Evolutionary conservation across 768 basidiomycete genomes (phyloP).

Genomic region (Paxillus ammoniavirescens): DNA sequence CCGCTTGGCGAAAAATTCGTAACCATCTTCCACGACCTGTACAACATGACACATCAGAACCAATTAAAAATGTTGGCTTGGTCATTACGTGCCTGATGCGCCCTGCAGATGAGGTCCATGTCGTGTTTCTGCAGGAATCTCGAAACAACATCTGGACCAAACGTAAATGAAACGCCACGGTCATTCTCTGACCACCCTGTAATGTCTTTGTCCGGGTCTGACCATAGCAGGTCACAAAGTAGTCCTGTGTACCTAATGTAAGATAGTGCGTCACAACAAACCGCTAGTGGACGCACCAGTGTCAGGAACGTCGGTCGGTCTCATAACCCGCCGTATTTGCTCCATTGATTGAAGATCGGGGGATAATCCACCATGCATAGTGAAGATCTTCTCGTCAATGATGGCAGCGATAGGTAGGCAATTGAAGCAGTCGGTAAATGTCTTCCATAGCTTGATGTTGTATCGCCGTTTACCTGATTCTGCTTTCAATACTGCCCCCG

Average conservation of each 20-base stretch:
- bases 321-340: slow-evolving; percentile 98
- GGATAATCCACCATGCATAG: slow-evolving; percentile 97
- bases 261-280: slow-evolving; percentile 1
- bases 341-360: slow-evolving; percentile 99
- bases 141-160: slow-evolving; percentile 96
- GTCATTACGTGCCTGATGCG: slow-evolving; percentile 77
- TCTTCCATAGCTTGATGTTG: slow-evolving; percentile 99
- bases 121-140: slow-evolving; percentile 99
- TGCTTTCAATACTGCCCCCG: slow-evolving; percentile 9
- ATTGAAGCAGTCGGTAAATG: slow-evolving; percentile 99
- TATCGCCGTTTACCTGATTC: slow-evolving; percentile 94
- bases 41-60: slow-evolving; percentile 1
- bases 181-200: slow-evolving; percentile 99
- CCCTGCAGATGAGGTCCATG: slow-evolving; percentile 98
- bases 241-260: slow-evolving; percentile 52
- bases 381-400: slow-evolving; percentile 99
- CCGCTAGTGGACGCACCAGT: slow-evolving; percentile 59
- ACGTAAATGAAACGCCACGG: slow-evolving; percentile 97
- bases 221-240: slow-evolving; percentile 96
- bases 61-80: not conserved
- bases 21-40: slow-evolving; percentile 97
- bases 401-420: slow-evolving; percentile 98
- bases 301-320: slow-evolving; percentile 98
- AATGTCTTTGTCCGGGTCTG: slow-evolving; percentile 99
- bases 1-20: slow-evolving; percentile 98